Conservation (phyloP, 495 filamentous ascomycete genomes). For the Sordaria brevicollis region DNA sequence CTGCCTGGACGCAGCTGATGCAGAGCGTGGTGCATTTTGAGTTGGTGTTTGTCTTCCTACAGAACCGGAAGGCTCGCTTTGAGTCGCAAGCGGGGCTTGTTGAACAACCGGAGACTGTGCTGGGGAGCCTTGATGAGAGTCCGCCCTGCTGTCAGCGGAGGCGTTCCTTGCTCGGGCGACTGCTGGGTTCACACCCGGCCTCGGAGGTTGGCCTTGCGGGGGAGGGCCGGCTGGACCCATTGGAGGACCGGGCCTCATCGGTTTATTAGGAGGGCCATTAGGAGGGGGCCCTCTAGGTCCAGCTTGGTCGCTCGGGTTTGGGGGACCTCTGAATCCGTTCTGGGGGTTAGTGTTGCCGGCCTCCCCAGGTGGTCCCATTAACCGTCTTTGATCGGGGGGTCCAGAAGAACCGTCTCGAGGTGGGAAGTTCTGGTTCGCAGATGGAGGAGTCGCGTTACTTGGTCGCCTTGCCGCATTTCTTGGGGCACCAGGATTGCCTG, state of each 20-base stretch:
- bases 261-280: conserved; percentile 43
- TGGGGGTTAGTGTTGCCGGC: conserved; percentile 42
- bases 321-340: conserved; percentile 21
- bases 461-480: conserved; percentile 28
- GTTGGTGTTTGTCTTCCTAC: conserved; percentile 58
- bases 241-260: conserved; percentile 61
- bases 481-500: conserved; percentile 33
- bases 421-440: conserved; percentile 27
- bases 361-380: conserved; percentile 39
- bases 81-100: conserved; percentile 32
- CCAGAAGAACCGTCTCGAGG: conserved; percentile 56
- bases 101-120: conserved; percentile 45
- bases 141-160: conserved; percentile 29
- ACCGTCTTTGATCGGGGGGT: conserved; percentile 45
- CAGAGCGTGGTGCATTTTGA: background rate
- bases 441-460: conserved; percentile 24
- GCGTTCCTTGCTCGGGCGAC: conserved; percentile 25
- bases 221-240: conserved; percentile 73
- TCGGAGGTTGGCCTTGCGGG: conserved; percentile 76
- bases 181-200: conserved; percentile 36
- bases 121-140: conserved; percentile 25
- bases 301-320: conserved; percentile 3
- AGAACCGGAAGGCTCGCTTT: conserved; percentile 31
- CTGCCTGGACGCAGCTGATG: conserved; percentile 3
- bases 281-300: conserved; percentile 23